These are phyloP conservation scores for Glycine tomentella DNA, from an alignment of 306 rosid genomes.

Conservation along the genomic window DNA sequence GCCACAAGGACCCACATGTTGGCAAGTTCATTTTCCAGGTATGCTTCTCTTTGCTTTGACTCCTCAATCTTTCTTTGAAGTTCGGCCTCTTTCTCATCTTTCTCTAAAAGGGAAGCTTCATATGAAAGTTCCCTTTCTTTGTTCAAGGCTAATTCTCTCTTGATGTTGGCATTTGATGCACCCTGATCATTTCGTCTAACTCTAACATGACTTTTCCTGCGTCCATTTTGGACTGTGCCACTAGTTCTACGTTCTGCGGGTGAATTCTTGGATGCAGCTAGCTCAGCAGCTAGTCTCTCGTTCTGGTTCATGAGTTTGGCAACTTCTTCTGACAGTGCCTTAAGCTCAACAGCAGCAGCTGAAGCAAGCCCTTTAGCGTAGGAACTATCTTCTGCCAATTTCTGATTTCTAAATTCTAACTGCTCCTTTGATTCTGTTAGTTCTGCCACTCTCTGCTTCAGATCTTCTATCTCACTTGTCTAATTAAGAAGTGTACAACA, in stretches of 20 bases:
- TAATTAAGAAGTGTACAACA: constrained; percentile 46
- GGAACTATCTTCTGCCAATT: constrained; percentile 92
- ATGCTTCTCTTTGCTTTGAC: constrained; percentile 93
- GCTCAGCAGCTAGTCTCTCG: constrained; percentile 78
- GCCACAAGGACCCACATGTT: constrained; percentile 99
- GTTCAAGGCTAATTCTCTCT: constrained; percentile 84
- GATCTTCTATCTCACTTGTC: constrained; percentile 74
- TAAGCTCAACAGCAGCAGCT: constrained; percentile 99
- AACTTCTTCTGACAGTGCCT: constrained; percentile 96
- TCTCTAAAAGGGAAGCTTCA: constrained; percentile 78
- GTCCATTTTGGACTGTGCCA: constrained; percentile 70
- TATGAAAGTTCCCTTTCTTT: constrained; percentile 81
- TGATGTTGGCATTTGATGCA: constrained; percentile 62
- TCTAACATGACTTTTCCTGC: constrained; percentile 66
- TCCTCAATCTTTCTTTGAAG: constrained; percentile 86
- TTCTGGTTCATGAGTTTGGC: constrained; percentile 93
- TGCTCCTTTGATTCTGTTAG: constrained; percentile 78
- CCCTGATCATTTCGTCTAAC: constrained; percentile 72
- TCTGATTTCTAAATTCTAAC: constrained; percentile 79
- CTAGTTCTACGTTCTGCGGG: constrained; percentile 68
- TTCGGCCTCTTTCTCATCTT: constrained; percentile 80
- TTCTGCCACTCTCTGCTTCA: constrained; percentile 68
- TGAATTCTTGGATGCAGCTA: constrained; percentile 76
- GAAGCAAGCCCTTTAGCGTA: constrained; percentile 98
- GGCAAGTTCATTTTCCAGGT: constrained; percentile 94